These are phyloP conservation scores for Ceriops zippeliana DNA, from an alignment of 345 rosid species.

Conservation along the genomic window DNA sequence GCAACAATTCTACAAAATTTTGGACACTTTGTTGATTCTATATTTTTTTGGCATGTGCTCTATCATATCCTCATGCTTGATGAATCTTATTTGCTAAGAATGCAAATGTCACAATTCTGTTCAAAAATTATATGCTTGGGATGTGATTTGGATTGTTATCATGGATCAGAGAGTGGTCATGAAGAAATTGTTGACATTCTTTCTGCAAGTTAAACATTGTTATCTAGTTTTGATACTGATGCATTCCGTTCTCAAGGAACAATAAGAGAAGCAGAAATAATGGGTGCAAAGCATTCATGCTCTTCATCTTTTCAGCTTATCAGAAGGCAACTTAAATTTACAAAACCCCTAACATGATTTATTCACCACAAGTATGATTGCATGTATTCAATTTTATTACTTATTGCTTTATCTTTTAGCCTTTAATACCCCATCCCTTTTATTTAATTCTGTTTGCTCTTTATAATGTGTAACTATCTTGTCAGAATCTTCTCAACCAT, in stretches of 20 bases:
- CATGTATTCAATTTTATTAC: not conserved
- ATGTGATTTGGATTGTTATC: slow-evolving; percentile 1
- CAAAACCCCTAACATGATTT: not conserved
- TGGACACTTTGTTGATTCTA: not conserved
- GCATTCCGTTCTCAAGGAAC: no score
- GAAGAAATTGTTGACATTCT: not conserved
- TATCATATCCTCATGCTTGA: not conserved
- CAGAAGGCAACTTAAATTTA: not conserved
- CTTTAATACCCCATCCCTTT: not conserved
- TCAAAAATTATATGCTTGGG: not conserved
- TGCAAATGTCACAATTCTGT: slow-evolving; percentile 1
- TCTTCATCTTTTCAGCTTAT: not conserved
- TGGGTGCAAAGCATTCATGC: not conserved
- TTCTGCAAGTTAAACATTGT: slow-evolving; percentile 2
- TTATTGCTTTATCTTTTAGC: not conserved
- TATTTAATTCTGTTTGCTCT: slow-evolving; percentile 1
- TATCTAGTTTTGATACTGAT: no score
- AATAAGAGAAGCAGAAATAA: not conserved
- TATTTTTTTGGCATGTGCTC: not conserved
- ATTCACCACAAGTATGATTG: not conserved
- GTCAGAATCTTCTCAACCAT: not conserved
- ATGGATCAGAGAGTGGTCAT: not conserved
- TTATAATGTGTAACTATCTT: not conserved
- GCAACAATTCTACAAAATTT: not conserved
- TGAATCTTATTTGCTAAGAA: not conserved